Conservation (phyloP, 2,329 filamentous ascomycete genomes). For the Lachnellula suecica region DNA sequence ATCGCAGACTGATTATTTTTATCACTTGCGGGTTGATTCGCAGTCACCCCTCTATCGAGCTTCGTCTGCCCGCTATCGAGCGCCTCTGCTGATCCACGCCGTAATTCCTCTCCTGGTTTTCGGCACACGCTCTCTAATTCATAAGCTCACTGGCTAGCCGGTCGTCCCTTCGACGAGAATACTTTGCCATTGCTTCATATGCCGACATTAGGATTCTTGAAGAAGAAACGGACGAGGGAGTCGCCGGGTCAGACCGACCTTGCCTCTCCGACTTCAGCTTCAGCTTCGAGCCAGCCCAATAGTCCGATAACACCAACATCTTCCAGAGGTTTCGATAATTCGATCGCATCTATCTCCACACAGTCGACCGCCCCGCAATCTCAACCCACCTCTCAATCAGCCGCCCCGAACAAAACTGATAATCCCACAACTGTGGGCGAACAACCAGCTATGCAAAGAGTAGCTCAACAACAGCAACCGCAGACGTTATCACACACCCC, state of each 20-base stretch:
- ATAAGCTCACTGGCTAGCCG: slow-evolving; percentile 24
- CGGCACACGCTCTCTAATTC: slow-evolving; percentile 17
- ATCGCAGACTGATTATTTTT: background rate
- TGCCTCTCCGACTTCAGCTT: slow-evolving; percentile 66
- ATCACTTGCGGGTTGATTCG: background rate
- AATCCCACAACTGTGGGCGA: slow-evolving; percentile 30
- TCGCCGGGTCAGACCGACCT: slow-evolving; percentile 64
- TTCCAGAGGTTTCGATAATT: slow-evolving; percentile 46
- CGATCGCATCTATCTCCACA: slow-evolving; percentile 40
- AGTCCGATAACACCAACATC: slow-evolving; percentile 62
- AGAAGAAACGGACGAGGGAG: slow-evolving; percentile 99
- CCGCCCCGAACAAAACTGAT: slow-evolving; percentile 26
- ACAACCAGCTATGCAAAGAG: slow-evolving; percentile 33
- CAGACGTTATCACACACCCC: slow-evolving; percentile 28
- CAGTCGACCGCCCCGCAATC: slow-evolving; percentile 33
- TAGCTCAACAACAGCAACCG: slow-evolving; percentile 33
- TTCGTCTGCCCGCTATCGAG: slow-evolving; percentile 7
- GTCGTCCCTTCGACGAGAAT: slow-evolving; percentile 27
- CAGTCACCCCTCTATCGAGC: background rate
- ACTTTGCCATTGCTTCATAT: slow-evolving; percentile 49
- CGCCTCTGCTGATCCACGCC: slow-evolving; percentile 6
- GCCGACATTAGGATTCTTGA: slow-evolving; percentile 94
- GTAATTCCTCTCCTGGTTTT: slow-evolving; percentile 25
- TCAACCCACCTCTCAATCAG: slow-evolving; percentile 27
- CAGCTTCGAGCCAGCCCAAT: slow-evolving; percentile 63